Percentiles rank a stretch among this genome's conserved stretches.
phyloP scores from a whole-genome alignment of 23 red algal species.

The Agarophyton chilense region DNA sequence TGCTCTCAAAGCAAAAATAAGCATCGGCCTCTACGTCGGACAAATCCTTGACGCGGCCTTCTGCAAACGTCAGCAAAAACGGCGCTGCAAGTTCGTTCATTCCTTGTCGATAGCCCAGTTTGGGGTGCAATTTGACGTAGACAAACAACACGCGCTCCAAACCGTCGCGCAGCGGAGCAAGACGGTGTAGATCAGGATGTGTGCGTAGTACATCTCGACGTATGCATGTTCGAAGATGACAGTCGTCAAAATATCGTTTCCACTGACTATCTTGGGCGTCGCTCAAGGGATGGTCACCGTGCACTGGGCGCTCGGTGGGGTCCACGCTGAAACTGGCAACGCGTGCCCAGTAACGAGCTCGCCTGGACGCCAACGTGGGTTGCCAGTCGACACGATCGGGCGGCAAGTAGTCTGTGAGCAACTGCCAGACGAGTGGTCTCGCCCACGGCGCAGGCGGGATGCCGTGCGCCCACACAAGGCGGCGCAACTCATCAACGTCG shows the following conservation, averaged over 20 bases:
- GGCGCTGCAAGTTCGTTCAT: slow-evolving; percentile 87
- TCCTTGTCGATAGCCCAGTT: slow-evolving; percentile 72
- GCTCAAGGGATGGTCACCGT: slow-evolving; percentile 78
- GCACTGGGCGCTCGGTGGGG: slow-evolving; percentile 38
- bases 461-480: slow-evolving; percentile 70
- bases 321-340: slow-evolving; percentile 47
- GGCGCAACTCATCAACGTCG: slow-evolving; percentile 67
- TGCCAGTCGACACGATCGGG: slow-evolving; percentile 64
- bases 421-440: slow-evolving; percentile 56
- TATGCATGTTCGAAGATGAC: slow-evolving; percentile 49
- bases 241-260: slow-evolving; percentile 68
- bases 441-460: slow-evolving; percentile 54
- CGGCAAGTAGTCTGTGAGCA: slow-evolving; percentile 55
- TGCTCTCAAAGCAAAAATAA: slow-evolving; percentile 57
- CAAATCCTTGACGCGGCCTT: slow-evolving; percentile 23
- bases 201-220: slow-evolving; percentile 69
- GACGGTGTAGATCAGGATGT: slow-evolving; percentile 48
- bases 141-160: slow-evolving; percentile 78
- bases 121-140: slow-evolving; percentile 67
- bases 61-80: slow-evolving; percentile 72
- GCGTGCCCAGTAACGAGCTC: slow-evolving; percentile 48
- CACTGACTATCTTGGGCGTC: slow-evolving; percentile 43
- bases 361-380: background rate
- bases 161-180: slow-evolving; percentile 22
- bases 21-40: slow-evolving; percentile 80